Evolutionary conservation across 2,329 filamentous ascomycete genomes (phyloP).

Genomic region (Stagonosporopsis cucurbitacearum): DNA sequence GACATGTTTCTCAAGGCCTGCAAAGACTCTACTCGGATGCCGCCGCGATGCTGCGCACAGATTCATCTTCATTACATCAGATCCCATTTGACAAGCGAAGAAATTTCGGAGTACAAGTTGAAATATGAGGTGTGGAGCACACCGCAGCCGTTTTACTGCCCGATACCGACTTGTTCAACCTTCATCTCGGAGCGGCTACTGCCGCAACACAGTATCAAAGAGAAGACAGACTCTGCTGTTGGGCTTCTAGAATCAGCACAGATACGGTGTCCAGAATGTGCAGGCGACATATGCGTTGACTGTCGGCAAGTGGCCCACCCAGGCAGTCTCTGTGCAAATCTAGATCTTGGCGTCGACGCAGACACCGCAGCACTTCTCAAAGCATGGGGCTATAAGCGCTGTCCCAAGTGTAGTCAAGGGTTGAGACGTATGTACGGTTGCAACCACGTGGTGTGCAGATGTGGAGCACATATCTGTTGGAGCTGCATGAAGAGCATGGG

Average conservation of each 20-base stretch:
- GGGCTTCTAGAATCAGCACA: conserved; percentile 30
- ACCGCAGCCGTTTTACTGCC: conserved; percentile 57
- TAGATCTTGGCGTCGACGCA: conserved; percentile 43
- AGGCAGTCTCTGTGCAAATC: conserved; percentile 43
- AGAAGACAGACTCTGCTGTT: conserved; percentile 34
- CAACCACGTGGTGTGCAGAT: conserved; percentile 56
- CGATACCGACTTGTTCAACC: conserved; percentile 55
- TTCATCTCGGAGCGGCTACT: conserved; percentile 52
- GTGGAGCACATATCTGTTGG: conserved; percentile 61
- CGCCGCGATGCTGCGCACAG: conserved; percentile 54
- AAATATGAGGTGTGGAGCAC: conserved; percentile 59
- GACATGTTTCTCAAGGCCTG: conserved; percentile 52
- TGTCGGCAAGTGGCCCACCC: conserved; percentile 55
- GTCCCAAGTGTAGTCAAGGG: conserved; percentile 58
- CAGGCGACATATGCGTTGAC: conserved; percentile 50
- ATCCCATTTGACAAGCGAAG: conserved; percentile 44
- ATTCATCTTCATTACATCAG: conserved; percentile 53
- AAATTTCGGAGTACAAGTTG: conserved; percentile 47
- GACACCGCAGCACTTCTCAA: conserved; percentile 49
- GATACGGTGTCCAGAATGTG: conserved; percentile 55
- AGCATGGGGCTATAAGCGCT: conserved; percentile 57
- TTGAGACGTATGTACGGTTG: conserved; percentile 59
- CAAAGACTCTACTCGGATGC: conserved; percentile 52
- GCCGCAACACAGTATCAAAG: conserved; percentile 22
- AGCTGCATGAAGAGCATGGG: conserved; percentile 48